Evolutionary conservation across 202 grass and related monocot genomes (phyloP), one percentile per base, ranked within the genome.

Genomic region (Digitaria exilis): DNA sequence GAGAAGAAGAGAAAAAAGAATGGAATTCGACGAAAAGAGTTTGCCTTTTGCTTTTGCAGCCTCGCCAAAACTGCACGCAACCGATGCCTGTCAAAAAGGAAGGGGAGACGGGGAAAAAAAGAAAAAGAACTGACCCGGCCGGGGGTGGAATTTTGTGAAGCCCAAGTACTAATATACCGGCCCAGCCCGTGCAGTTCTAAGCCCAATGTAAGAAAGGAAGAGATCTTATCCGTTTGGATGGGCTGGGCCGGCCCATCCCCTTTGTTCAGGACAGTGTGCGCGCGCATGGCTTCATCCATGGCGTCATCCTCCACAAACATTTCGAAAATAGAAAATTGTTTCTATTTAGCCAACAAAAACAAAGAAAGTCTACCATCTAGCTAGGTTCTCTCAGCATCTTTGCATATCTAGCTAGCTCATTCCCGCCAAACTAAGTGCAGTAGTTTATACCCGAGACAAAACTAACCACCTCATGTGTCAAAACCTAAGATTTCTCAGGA

Each of bases 21-120:
- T 39, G 37, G 37, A n/a, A 18, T 2, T 54, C 2, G 8, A n/a
- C 51, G 21, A 54, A 60, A 31, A 16, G 15, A 31, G 7, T 28
- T 28, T 49, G 29, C 11, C 30, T 52, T 73, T 15, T 13, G 70
- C 70, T 73, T 72, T 72, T 72, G 69, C 45, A 12, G 45, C 69
- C 45, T 73, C 46, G 3, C 70, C 70, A 21, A 32, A 25, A 14
- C 29, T 35, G 71, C 71, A 73, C 71, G 71, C 48, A 73, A 54
- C 71, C 71, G 4, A 6, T 29, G 18, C 22, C 66, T 69, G 29
- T 7, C 28, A 32, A 73, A 50, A 31, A n/a, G 17, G 31, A 73
- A 52, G 31, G 15, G 3, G 21, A 2, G 9, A 3, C n/a, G n/a
- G n/a, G n/a, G n/a, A n/a, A 19, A 51, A 49, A 19, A n/a, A n/a